phyloP scores from a whole-genome alignment of 2,329 filamentous ascomycete genomes.

The Lecanosticta acicola region DNA sequence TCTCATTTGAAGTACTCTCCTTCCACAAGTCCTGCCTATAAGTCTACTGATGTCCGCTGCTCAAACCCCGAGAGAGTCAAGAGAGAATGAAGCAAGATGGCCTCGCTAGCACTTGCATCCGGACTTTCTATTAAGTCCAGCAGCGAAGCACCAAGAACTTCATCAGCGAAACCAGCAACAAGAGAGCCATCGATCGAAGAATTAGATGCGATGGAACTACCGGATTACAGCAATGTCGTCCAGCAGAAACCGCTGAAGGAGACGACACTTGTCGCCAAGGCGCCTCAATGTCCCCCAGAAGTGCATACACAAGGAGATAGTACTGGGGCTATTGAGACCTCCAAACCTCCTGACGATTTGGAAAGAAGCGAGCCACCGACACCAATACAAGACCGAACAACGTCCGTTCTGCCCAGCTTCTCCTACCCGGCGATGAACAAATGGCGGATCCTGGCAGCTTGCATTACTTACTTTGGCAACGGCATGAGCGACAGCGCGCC shows the following conservation, averaged over 20 bases:
- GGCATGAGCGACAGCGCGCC: conserved; percentile 66
- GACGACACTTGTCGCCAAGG: background rate
- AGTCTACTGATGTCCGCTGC: no score
- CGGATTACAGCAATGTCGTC: conserved; percentile 16
- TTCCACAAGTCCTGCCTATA: no score
- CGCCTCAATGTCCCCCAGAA: background rate
- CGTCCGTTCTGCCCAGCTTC: conserved; percentile 51
- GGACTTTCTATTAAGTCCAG: conserved; percentile 9
- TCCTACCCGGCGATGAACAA: conserved; percentile 60
- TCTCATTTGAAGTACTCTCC: no score
- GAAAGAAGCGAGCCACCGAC: conserved; percentile 53
- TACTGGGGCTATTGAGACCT: conserved; percentile 32
- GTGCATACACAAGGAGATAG: no score
- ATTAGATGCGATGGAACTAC: conserved; percentile 25
- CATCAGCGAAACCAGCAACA: conserved; percentile 6
- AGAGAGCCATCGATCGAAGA: conserved; percentile 22
- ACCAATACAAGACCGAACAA: conserved; percentile 39
- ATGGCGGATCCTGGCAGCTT: conserved; percentile 60
- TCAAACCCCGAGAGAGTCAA: no score
- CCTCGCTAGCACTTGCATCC: conserved; percentile 8
- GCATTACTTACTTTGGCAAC: conserved; percentile 60
- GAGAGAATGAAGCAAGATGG: conserved; percentile 13
- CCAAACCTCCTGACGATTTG: conserved; percentile 38
- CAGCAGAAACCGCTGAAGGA: background rate
- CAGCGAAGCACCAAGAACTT: background rate